phyloP scores from a whole-genome alignment of 2,329 filamentous ascomycete genomes.

The Triangularia verruculosa region DNA sequence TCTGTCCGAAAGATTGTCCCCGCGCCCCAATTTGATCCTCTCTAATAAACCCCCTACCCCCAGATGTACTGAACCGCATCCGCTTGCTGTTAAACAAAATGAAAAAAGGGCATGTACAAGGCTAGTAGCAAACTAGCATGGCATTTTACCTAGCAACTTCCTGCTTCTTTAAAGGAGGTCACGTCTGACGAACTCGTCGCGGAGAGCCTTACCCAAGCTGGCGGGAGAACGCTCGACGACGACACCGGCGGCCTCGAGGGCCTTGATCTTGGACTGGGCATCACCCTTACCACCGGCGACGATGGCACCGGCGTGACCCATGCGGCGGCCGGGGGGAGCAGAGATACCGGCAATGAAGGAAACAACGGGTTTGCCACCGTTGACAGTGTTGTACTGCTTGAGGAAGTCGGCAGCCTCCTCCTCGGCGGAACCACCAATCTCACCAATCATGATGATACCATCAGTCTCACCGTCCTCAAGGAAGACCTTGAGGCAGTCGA shows the following conservation, averaged over 20 bases:
- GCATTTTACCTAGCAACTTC: constrained; percentile 4
- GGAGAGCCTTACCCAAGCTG: constrained; percentile 85
- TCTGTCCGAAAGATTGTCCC: not conserved
- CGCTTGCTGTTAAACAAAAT: constrained; percentile 10
- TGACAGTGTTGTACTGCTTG: constrained; percentile 82
- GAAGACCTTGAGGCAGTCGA: constrained; percentile 98
- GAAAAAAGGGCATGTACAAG: constrained; percentile 22
- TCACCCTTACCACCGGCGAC: constrained; percentile 97
- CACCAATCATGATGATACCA: constrained; percentile 99
- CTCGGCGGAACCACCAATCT: constrained; percentile 96
- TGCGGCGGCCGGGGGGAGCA: constrained; percentile 90
- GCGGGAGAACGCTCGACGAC: constrained; percentile 95
- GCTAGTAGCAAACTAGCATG: constrained; percentile 1
- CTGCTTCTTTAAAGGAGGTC: constrained; percentile 77
- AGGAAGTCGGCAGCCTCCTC: constrained; percentile 98
- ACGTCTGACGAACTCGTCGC: constrained; percentile 92
- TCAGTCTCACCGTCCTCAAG: constrained; percentile 93
- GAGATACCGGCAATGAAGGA: constrained; percentile 99
- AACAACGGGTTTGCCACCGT: constrained; percentile 86
- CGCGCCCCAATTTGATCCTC: not conserved
- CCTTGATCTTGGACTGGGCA: constrained; percentile 96
- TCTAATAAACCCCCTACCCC: not conserved
- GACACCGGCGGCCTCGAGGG: constrained; percentile 88
- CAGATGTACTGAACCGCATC: not conserved
- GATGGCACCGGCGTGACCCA: constrained; percentile 98